phyloP scores from a whole-genome alignment of 345 rosid genomes.

The Bruguiera parviflora region DNA sequence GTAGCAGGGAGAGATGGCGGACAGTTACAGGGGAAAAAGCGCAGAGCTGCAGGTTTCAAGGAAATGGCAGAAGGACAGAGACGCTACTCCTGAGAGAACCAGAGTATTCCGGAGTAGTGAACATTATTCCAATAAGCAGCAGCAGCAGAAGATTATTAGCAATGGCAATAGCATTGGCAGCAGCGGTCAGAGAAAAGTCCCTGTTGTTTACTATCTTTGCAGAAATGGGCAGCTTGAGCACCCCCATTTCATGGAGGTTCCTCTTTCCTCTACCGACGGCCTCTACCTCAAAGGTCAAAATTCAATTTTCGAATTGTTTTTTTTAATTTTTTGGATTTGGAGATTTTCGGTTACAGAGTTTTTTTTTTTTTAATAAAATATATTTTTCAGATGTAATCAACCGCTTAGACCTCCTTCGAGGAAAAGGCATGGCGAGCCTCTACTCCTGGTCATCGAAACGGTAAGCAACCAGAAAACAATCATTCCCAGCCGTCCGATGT shows the following conservation, averaged over 20 bases:
- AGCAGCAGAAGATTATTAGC: too few relatives aligned
- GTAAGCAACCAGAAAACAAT: constrained; percentile 25
- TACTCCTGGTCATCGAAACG: constrained; percentile 97
- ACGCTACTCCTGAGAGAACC: constrained; percentile 51
- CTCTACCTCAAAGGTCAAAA: constrained; percentile 71
- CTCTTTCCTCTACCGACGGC: constrained; percentile 66
- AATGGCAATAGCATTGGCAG: too few relatives aligned
- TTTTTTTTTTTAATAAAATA: neutral
- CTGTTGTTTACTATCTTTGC: constrained; percentile 81
- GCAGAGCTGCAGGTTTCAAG: constrained; percentile 38
- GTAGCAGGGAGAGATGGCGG: constrained; percentile 22
- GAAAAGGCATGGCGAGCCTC: constrained; percentile 79
- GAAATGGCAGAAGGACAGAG: constrained; percentile 37
- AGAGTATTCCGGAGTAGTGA: neutral
- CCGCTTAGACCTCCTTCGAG: constrained; percentile 76
- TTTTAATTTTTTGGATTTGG: neutral
- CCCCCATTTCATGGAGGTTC: constrained; percentile 95
- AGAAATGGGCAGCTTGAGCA: constrained; percentile 93
- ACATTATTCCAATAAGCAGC: too few relatives aligned
- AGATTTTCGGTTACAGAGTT: constrained; percentile 6
- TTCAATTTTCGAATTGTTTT: neutral
- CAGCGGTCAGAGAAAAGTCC: constrained; percentile 41
- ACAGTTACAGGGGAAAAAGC: constrained; percentile 41
- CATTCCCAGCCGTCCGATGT: constrained; percentile 16
- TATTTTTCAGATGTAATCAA: constrained; percentile 64